Evolutionary conservation across 148 eudicot genomes (phyloP), one percentile per base, ranked within the genome.

Genomic region (Beta vulgaris): DNA sequence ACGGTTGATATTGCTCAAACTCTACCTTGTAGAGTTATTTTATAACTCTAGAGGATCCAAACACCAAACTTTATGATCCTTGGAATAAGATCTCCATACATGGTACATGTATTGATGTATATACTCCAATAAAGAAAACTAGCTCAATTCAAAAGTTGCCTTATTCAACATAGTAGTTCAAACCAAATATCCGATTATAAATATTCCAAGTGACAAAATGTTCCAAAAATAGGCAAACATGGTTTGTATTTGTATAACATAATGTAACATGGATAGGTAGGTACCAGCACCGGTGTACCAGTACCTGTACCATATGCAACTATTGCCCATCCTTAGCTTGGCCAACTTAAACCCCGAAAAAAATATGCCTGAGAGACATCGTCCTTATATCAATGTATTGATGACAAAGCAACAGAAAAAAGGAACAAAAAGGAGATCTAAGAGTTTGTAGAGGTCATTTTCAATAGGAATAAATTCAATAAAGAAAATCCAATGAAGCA

Each of bases 401-500:
- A 61, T 74, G 78, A 61, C 46, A 25, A 42, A 62, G 67, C 55
- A 58, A 57, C 39, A 75, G 64, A 2, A 44, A 29, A 76, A 68
- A 42, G 68, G 44, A 68, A 74, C 78, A 79, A 79, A 74, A 69
- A 69, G 82, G 71, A 53, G 75, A 73, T 60, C n/a, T 69, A 59
- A 73, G 69, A 69, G 43, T 43, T 11, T 59, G 74, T 7, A 37
- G 34, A 25, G 35, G 78, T 79, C 78, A 74, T 74, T 55, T 59
- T 74, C 75, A 37, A 57, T 26, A 60, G 55, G 23, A 63, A 61
- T 79, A 37, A 54, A 60, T 51, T 13, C 16, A 71, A 54, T 21
- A 7, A 28, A 25, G n/a, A 29, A 48, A 34, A 62, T 39, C 13
- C 49, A 75, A 55, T 23, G 25, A 29, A 60, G 10, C 1, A 5